phyloP scores from a whole-genome alignment of 495 filamentous ascomycete species.

The Neurospora pannonica region DNA sequence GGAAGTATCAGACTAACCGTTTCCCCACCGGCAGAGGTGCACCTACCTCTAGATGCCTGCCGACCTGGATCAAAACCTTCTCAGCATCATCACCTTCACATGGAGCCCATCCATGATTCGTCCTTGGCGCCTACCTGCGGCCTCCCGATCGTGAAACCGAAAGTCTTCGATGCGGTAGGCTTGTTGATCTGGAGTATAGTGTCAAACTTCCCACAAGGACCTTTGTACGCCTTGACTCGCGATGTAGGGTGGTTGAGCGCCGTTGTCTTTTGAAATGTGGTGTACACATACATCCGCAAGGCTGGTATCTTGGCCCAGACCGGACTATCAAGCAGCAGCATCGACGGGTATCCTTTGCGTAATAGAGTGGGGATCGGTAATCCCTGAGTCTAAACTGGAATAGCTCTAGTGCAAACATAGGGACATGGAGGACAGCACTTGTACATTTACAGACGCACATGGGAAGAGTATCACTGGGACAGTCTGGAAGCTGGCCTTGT shows the following conservation, averaged over 20 bases:
- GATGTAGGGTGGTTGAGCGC: neutral
- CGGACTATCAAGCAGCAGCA: neutral
- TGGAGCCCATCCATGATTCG: neutral
- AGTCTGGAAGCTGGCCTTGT: no score
- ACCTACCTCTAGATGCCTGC: neutral
- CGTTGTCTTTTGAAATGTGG: neutral
- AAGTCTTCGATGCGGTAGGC: neutral
- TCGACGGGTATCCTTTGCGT: neutral
- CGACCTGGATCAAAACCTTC: neutral
- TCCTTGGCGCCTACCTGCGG: neutral
- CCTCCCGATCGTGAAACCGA: neutral
- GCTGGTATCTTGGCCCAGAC: neutral
- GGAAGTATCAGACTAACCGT: neutral
- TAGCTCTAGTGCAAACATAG: neutral
- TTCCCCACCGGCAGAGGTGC: neutral
- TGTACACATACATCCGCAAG: neutral
- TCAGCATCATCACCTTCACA: neutral
- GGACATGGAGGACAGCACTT: neutral
- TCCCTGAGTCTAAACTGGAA: neutral
- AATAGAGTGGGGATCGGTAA: neutral
- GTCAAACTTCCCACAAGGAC: neutral
- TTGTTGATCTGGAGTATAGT: neutral
- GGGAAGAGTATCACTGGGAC: neutral
- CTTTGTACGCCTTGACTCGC: slow-evolving; percentile 3
- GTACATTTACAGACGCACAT: neutral